Base-by-base conservation (phyloP, 148 eudicot genomes). In the Mesembryanthemum crystallinum region DNA sequence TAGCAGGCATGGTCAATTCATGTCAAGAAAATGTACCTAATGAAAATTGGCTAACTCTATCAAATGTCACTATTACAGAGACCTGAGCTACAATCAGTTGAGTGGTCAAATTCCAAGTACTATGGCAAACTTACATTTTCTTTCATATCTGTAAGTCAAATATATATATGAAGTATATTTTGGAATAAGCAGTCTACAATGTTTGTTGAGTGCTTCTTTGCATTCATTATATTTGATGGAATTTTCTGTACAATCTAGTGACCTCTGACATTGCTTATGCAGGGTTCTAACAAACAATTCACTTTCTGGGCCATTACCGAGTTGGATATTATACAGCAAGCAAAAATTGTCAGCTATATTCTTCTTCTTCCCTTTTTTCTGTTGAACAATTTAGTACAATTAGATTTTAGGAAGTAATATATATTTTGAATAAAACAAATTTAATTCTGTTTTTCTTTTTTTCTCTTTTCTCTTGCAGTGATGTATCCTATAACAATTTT, bases 401-500 rank as follows among this genome's bases (percentile, higher is more conserved):
- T 39, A 24, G 12, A 49, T n/a, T n/a, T n/a, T n/a, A n/a, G n/a
- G n/a, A 70, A 24, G 5, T 18, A 70, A 30, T 30, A 35, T 6
- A 35, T 35, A 35, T 6, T 6, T 35, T 35, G 6, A 35, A 35
- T 35, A 35, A n/a, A 35, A 6, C 39, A 35, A 35, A 35, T 60
- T 18, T 4, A 0, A 47, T 64, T 11, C 47, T 15, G 68, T 25
- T 58, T 49, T 55, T 57, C 21, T 60, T 17, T 64, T 70, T 23
- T 57, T 33, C 20, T 25, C 59, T 30, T 29, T 57, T 68, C 24
- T 51, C 67, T 80, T 87, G 72, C 76, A 92, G 97, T 29, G 97
- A 92, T 79, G 9, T 90, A 75, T 90, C 96, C 14, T 86, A 89
- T 79, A 92, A 92, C 85, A 84, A 83, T 81, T 89, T 92, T 68